Base-by-base conservation (phyloP, 148 eudicot genomes). In the Amaranthus cruentus region DNA sequence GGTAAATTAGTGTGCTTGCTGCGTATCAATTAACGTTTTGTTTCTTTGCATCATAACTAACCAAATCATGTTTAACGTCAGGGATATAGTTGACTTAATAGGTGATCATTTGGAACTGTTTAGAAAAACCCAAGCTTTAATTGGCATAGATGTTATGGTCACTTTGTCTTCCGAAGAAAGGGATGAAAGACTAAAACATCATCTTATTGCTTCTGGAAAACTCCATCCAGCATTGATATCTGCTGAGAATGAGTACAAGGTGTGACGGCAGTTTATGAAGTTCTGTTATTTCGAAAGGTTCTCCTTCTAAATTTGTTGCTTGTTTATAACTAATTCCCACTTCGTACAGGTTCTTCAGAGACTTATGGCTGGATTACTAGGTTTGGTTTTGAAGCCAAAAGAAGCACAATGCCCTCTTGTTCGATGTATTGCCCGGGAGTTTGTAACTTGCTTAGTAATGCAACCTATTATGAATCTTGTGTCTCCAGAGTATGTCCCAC, bases 171-270 rank as follows among this genome's bases (percentile, higher is more conserved):
- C 94, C 56, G 99, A 92, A 83, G 99, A 95, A 87, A 86, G 99
- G 83, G 99, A 92, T 85, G 97, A 91, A 75, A 88, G 94, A 62
- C 80, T 95, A 84, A 95, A 92, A 74, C 96, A 90, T 79, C 90
- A 95, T 85, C 97, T 90, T 67, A 73, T 86, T 84, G 83, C 80
- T 80, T 95, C 99, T 47, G 85, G 88, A 78, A 88, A 89, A 85
- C 97, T 95, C 71, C 99, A 95, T 74, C 99, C 97, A 49, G 99
- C 97, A 81, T 82, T 95, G 85, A 63, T 90, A 68, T 91, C 97
- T 76, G 73, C 96, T 53, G 97, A 91, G 83, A 80, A 88, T 84
- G 99, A 95, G 96, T 95, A 95, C 94, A 95, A 91, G 97, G 99
- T 95, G 87, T 81, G 87, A 74, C 75, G 80, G 81, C 80, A 74